A percentile compares a stretch with the other conserved stretches of the same genome.
Evolutionary conservation across 306 rosid species (phyloP).

Genomic region (Cicer pinnatifidum): DNA sequence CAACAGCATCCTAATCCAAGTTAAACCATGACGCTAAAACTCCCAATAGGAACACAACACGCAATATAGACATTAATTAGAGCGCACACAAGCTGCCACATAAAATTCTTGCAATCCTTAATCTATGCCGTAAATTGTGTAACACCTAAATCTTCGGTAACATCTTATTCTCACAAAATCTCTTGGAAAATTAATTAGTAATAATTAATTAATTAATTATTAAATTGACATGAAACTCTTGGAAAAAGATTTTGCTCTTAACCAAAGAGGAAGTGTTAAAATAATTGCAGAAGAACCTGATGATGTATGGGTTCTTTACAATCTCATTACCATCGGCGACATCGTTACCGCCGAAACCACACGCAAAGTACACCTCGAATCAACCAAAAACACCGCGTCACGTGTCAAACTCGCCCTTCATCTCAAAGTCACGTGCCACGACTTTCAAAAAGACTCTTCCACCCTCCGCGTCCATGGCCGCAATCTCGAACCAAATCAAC

Average conservation of each 20-base stretch:
- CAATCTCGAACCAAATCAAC: constrained; percentile 34
- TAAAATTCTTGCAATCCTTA: background rate
- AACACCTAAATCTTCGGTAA: background rate
- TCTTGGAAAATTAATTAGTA: background rate
- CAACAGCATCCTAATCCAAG: background rate
- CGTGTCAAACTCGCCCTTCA: constrained; percentile 46
- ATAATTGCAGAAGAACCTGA: constrained; percentile 48
- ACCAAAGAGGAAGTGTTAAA: constrained; percentile 46
- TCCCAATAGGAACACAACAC: constrained; percentile 4
- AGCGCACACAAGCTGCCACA: background rate
- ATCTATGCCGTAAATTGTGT: background rate
- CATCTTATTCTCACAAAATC: background rate
- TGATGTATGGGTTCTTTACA: constrained; percentile 51
- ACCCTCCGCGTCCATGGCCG: constrained; percentile 49
- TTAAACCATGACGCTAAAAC: constrained; percentile 14
- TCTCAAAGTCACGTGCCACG: constrained; percentile 46
- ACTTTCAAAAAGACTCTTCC: constrained; percentile 47
- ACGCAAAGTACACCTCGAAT: constrained; percentile 47
- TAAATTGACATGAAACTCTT: constrained; percentile 45
- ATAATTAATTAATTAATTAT: background rate
- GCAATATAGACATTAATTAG: background rate
- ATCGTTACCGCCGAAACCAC: constrained; percentile 47
- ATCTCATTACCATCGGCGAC: constrained; percentile 51
- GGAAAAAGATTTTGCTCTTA: constrained; percentile 31
- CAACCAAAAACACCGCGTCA: constrained; percentile 40